Conservation (phyloP, 805 yeast genomes). For the Hagleromyces aurorensis region DNA sequence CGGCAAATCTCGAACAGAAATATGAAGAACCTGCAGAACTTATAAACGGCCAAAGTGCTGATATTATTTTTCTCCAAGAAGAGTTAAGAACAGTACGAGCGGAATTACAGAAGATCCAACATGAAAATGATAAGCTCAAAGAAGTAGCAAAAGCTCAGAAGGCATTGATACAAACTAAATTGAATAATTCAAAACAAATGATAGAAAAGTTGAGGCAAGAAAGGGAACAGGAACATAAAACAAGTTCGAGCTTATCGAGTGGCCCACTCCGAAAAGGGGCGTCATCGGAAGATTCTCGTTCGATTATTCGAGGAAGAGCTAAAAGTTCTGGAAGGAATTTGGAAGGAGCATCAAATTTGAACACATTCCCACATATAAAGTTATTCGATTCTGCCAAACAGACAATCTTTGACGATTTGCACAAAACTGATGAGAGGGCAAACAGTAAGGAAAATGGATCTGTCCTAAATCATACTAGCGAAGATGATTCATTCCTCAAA, state of each 20-base stretch:
- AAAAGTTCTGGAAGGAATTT: no score
- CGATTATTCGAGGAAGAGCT: no score
- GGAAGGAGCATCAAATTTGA: no score
- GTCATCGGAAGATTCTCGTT: constrained; percentile 4
- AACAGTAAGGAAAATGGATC: constrained; percentile 9
- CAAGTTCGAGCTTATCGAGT: constrained; percentile 3
- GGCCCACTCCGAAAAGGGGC: constrained; percentile 12
- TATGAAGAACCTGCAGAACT: not conserved
- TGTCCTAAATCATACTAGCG: no score
- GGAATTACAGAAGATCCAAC: constrained; percentile 26
- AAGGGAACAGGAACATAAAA: constrained; percentile 5
- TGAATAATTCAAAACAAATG: constrained; percentile 30
- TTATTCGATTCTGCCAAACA: constrained; percentile 1
- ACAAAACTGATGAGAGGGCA: constrained; percentile 4
- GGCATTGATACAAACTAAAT: constrained; percentile 31
- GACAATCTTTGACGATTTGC: not conserved
- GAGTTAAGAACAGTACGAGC: constrained; percentile 2
- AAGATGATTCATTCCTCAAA: constrained; percentile 13
- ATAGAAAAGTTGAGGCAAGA: constrained; percentile 23
- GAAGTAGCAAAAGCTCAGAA: constrained; percentile 30
- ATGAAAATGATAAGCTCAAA: constrained; percentile 26
- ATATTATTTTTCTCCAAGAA: not conserved
- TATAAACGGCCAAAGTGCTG: not conserved
- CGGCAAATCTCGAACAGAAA: constrained; percentile 1
- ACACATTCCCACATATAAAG: no score